Evolutionary conservation across 2,329 filamentous ascomycete genomes (phyloP), one percentile per base, ranked within the genome.

Genomic region (Pestalotiopsis fici): DNA sequence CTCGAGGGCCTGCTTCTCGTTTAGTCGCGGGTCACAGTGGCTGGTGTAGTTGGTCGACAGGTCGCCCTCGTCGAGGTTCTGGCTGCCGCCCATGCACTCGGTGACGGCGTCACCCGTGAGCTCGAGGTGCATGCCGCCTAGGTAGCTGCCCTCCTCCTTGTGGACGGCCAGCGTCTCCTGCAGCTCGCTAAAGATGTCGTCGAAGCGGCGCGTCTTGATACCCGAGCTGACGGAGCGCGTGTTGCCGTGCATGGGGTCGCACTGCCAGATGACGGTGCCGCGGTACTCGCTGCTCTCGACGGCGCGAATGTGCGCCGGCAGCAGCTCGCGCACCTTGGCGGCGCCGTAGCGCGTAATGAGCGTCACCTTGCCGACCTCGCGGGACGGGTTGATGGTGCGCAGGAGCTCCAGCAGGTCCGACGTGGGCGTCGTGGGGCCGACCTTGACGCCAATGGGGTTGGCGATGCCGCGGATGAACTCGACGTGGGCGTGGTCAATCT

Each of bases 191-290:
- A 98, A 91, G 74, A 99, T 97, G 78, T 96, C 92, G 70, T 88
- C 88, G 85, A 99, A 99, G 66, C 92, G 91, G 18, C 96, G 89
- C 1, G 96, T 99, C 85, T 99, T 99, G 82, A 98, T 89, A 28
- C 94, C 94, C 0, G 87, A 83, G 0, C 88, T 86, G 0, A 93
- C 95, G 23, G 88, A 86, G 56, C 86, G 82, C 47, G 89, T 91
- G 81, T 92, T 92, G 70, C 96, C 96, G 81, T 99, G 96, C 96
- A 99, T 99, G 25, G 96, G 96, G 81, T 99, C 96, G 82, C 95
- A 98, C 82, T 98, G 96, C 95, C 95, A 98, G 73, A 98, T 93
- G 3, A 97, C 94, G 25, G 80, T 82, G 63, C 84, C 79, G 59
- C 79, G 79, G 79, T 89, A 90, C 80, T 90, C 94, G 67, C 92